A percentile compares a stretch with the other conserved stretches of the same genome.
Evolutionary conservation across 2,329 filamentous ascomycete genomes (phyloP).

Genomic region (Alternaria viburni): DNA sequence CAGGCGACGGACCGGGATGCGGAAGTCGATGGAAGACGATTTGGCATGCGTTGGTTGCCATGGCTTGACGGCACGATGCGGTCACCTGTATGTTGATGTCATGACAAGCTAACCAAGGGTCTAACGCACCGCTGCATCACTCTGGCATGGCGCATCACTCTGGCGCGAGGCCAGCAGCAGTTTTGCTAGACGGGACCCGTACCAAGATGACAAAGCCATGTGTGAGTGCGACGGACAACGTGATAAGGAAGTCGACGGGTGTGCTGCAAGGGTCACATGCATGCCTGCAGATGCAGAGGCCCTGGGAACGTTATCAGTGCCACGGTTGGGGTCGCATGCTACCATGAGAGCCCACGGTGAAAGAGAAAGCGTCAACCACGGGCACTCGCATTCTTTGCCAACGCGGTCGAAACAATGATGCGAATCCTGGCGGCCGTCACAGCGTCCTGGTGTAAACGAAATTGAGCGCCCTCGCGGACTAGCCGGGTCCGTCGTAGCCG

Average conservation of each 20-base stretch:
- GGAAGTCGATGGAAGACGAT: background rate
- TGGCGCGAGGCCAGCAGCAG: slow-evolving; percentile 2
- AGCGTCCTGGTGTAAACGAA: slow-evolving; percentile 24
- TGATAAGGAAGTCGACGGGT: background rate
- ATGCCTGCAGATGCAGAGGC: slow-evolving; percentile 2
- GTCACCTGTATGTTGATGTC: slow-evolving; percentile 30
- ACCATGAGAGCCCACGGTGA: background rate
- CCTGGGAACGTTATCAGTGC: background rate
- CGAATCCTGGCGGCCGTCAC: slow-evolving; percentile 13
- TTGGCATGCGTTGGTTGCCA: background rate
- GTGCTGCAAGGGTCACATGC: slow-evolving; percentile 14
- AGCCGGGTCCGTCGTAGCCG: slow-evolving; percentile 18
- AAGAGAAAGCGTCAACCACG: background rate
- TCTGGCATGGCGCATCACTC: slow-evolving; percentile 15
- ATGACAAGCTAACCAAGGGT: slow-evolving; percentile 15
- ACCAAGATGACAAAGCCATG: slow-evolving; percentile 1
- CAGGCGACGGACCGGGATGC: background rate
- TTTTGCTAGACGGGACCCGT: slow-evolving; percentile 4
- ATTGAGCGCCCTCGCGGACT: slow-evolving; percentile 18
- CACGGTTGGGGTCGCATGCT: background rate
- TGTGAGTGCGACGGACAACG: background rate
- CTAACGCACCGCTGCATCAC: slow-evolving; percentile 25
- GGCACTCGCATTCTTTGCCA: background rate
- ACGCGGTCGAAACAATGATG: slow-evolving; percentile 2
- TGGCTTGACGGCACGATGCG: slow-evolving; percentile 9